Evolutionary conservation across 257 asterid species (phyloP).

Genomic region (Solanum sitiens): DNA sequence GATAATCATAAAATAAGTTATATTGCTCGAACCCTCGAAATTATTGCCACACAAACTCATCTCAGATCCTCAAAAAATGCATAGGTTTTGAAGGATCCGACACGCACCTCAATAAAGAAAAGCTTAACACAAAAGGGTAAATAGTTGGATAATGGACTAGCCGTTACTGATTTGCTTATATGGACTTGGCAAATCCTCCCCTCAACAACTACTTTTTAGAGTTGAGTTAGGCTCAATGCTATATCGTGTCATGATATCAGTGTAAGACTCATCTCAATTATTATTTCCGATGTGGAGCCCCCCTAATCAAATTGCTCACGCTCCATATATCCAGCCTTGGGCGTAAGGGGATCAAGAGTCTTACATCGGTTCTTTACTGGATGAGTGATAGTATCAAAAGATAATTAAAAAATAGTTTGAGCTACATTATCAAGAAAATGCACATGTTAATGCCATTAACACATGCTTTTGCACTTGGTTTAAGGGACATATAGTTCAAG

Average conservation of each 20-base stretch:
- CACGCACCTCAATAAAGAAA: neutral
- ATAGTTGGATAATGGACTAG: neutral
- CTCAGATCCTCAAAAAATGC: neutral
- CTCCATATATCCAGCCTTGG: neutral
- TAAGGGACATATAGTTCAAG: neutral
- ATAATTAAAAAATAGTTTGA: neutral
- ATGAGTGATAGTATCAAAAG: neutral
- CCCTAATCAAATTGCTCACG: neutral
- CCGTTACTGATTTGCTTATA: neutral
- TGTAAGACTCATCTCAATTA: neutral
- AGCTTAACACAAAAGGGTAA: neutral
- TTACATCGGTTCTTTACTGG: neutral
- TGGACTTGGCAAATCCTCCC: neutral
- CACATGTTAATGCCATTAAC: constrained; percentile 15
- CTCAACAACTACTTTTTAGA: neutral
- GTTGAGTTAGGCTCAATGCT: neutral
- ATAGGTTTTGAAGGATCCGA: neutral
- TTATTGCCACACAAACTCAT: neutral
- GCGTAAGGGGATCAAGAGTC: neutral
- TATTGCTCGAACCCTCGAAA: neutral
- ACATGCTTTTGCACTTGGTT: constrained; percentile 17
- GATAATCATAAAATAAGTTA: neutral
- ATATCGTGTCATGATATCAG: neutral
- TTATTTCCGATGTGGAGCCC: neutral
- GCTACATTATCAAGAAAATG: neutral